Base-by-base conservation (phyloP, 2,329 filamentous ascomycete genomes). In the Lithohypha guttulata region DNA sequence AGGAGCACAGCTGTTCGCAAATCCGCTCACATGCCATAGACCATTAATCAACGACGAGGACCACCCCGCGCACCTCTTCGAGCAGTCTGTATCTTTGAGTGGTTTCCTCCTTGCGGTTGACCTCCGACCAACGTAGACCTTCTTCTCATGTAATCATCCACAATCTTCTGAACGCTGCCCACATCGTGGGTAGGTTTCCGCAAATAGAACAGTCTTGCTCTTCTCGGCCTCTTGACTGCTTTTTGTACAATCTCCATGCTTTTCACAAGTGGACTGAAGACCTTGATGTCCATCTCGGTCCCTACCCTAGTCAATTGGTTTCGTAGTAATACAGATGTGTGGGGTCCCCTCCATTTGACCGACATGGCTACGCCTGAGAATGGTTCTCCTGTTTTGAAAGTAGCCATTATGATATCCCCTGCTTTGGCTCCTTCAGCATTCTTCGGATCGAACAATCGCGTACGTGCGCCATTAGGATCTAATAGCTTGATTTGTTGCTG, bases 221-320 rank as follows among this genome's bases (percentile, higher is more conserved):
- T 76, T 58, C 87, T 79, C 49, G 85, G 84, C 60, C 85, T 76
- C 79, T 86, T 91, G 56, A 75, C 72, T 48, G 77, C 73, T 53
- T 89, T 71, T 75, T 93, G 84, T 61, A 96, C 83, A 53, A 98
- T 81, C 65, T 98, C 89, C 55, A 98, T 85, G 48, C 84, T 84
- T 58, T 82, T 77, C 21, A 96, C 81, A 56, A 84, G 81, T 44
- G 89, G 89, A 56, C 77, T 84, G 69, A 91, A 96, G 43, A 96
- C 71, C 70, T 98, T 98, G 64, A 83, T 86, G 79, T 85, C 94
- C 84, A 94, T 91, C 73, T 98, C 91, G 44, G 94, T 84, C 44
- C 84, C 84, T 5, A 93, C 76, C 52, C 83, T 76, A 50, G 84
- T 87, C 52, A 98, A 66, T 57, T 93, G 79, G 53, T 89, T 89